Percentiles rank a stretch among this genome's conserved stretches.
These are phyloP conservation scores for Leccinum incarnatum DNA, from an alignment of 768 basidiomycete genomes.

Conservation along the genomic window DNA sequence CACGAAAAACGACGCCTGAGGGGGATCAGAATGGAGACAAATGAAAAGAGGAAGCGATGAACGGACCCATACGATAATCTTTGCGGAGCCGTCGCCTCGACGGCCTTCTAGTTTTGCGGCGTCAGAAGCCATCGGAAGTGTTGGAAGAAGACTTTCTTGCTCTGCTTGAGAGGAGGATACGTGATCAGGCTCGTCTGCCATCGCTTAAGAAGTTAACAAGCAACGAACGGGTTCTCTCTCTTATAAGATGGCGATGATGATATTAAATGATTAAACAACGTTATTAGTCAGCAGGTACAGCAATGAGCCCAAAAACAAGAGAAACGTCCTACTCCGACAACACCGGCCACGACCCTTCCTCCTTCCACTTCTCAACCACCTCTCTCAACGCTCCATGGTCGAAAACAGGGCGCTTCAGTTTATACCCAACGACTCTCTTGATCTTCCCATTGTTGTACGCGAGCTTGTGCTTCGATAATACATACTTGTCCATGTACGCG, in stretches of 20 bases:
- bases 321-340: constrained; percentile 7
- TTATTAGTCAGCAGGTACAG: constrained; percentile 30
- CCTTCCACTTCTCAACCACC: constrained; percentile 78
- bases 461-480: constrained; percentile 66
- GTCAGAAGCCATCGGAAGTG: constrained; percentile 24
- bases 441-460: constrained; percentile 72
- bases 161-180: not conserved
- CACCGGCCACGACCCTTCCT: constrained; percentile 48
- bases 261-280: constrained; percentile 18
- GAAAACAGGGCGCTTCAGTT: constrained; percentile 60
- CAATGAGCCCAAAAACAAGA: constrained; percentile 17
- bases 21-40: not conserved
- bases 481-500: constrained; percentile 77
- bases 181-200: constrained; percentile 1
- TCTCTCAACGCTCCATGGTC: constrained; percentile 61
- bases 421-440: constrained; percentile 69
- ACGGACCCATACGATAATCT: constrained; percentile 37
- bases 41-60: not conserved
- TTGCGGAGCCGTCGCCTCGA: constrained; percentile 36
- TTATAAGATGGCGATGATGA: not conserved
- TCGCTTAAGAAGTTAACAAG: not conserved
- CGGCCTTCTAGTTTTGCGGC: constrained; percentile 37
- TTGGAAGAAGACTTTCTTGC: not conserved
- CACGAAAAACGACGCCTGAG: constrained; percentile 20
- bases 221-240: not conserved